These are phyloP conservation scores for Apiospora saccharicola DNA, from an alignment of 2,329 filamentous ascomycete species.

Conservation along the genomic window DNA sequence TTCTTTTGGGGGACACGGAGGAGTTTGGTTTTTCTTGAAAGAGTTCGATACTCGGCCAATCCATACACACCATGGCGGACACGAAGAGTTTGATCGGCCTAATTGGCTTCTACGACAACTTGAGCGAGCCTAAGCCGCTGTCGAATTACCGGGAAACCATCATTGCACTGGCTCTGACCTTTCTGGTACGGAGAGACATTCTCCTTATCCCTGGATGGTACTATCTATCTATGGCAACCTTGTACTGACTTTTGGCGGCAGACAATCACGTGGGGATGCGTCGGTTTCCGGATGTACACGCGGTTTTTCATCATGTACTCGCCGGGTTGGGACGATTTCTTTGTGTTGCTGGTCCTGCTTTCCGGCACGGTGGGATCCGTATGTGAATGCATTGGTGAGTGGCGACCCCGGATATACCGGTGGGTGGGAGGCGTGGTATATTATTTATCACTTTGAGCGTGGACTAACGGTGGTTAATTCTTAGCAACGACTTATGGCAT, in stretches of 20 bases:
- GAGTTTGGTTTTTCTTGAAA: neutral
- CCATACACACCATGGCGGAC: conserved; percentile 27
- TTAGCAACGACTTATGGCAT: conserved; percentile 32
- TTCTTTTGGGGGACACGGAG: neutral
- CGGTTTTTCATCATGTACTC: conserved; percentile 32
- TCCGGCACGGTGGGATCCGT: conserved; percentile 11
- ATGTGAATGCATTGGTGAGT: neutral
- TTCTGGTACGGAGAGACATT: conserved; percentile 24
- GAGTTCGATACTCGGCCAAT: neutral
- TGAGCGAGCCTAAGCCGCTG: conserved; percentile 33
- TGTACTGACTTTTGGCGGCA: neutral
- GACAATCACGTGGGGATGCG: conserved; percentile 28
- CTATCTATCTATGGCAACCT: no score
- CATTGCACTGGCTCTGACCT: conserved; percentile 27
- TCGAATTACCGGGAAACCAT: conserved; percentile 33
- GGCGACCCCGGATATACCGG: neutral
- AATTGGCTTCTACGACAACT: conserved; percentile 32
- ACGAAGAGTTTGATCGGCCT: conserved; percentile 28
- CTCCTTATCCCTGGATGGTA: no score
- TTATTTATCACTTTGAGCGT: neutral
- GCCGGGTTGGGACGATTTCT: conserved; percentile 37
- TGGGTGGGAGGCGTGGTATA: neutral
- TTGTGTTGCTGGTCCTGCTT: conserved; percentile 31
- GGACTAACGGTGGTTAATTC: neutral
- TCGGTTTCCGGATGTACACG: conserved; percentile 34